Evolutionary conservation across 345 rosid species (phyloP), one percentile per base, ranked within the genome.

Genomic region (Citrus glauca): DNA sequence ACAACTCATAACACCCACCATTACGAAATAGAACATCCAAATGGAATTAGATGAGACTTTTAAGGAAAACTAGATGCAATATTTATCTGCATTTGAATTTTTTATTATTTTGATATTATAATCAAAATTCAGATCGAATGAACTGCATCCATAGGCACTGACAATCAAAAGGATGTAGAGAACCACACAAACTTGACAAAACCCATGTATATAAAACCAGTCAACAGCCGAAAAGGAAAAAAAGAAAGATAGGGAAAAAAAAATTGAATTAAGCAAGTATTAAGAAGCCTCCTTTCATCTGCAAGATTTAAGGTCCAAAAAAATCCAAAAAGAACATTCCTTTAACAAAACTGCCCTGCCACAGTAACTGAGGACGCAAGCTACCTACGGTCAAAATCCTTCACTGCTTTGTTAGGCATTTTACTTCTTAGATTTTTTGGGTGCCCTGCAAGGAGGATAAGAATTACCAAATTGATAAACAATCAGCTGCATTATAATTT

Each of bases 391-490:
- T 59, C 67, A 6, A 50, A 80, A 80, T 35, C 74, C 70, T 60
- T 79, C 59, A 50, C 25, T 10, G 42, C 24, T 35, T 66, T 40
- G 56, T 37, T 22, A 55, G 64, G 33, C 11, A 28, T 45, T 80
- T 85, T 85, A 86, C 87, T 91, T 89, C 88, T 86, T 91, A 9
- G 90, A 82, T 84, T 82, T 85, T 85, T 86, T 87, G 5, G 86
- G 73, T 65, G 73, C 88, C 85, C 95, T 91, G 76, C 76, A 85
- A 61, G 48, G 71, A 50, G 16, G 25, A 56, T 38, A 45, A 3
- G 17, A 65, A 73, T 50, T 11, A 64, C 20, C 11, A 28, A 1
- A 16, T 5, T 9, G 2, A 19, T 71, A 48, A 53, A 30, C 32
- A 37, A 25, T 28, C 42, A 28, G 9, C 17, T n/a, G 50, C 59